A percentile compares a stretch with the other conserved stretches of the same genome.
Conservation (phyloP, 2,329 filamentous ascomycete species). For the Cryphonectria radicalis region DNA sequence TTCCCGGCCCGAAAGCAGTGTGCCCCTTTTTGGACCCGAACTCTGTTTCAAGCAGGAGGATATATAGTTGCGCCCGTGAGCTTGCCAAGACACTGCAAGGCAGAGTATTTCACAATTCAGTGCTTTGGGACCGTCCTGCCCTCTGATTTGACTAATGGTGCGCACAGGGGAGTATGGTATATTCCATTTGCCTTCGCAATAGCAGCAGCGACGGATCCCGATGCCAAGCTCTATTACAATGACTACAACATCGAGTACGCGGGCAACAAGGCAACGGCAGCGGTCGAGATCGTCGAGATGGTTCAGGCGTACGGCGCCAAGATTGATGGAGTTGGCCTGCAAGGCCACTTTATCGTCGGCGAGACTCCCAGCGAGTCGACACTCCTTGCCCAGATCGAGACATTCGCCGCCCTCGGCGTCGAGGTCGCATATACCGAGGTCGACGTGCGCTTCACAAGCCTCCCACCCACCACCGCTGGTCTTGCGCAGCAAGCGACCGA, state of each 20-base stretch:
- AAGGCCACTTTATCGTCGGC: constrained; percentile 64
- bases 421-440: constrained; percentile 67
- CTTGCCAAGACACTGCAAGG: background rate
- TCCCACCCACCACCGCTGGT: constrained; percentile 46
- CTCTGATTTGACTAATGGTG: background rate
- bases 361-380: constrained; percentile 49
- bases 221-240: constrained; percentile 57
- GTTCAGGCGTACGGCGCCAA: constrained; percentile 53
- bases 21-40: background rate
- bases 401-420: constrained; percentile 55
- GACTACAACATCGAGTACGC: constrained; percentile 63
- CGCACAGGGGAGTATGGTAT: constrained; percentile 46
- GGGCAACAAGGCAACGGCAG: constrained; percentile 49
- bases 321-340: constrained; percentile 66
- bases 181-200: constrained; percentile 62
- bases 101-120: background rate
- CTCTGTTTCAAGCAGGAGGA: background rate
- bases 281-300: constrained; percentile 49
- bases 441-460: constrained; percentile 53
- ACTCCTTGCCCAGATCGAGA: constrained; percentile 50
- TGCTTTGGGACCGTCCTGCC: background rate
- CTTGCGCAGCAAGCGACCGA: constrained; percentile 52
- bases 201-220: constrained; percentile 56
- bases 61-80: background rate
- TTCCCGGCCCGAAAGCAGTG: background rate